A percentile compares a stretch with the other conserved stretches of the same genome.
Conservation (phyloP, 2,329 filamentous ascomycete species). For the Colletotrichum sp. region DNA sequence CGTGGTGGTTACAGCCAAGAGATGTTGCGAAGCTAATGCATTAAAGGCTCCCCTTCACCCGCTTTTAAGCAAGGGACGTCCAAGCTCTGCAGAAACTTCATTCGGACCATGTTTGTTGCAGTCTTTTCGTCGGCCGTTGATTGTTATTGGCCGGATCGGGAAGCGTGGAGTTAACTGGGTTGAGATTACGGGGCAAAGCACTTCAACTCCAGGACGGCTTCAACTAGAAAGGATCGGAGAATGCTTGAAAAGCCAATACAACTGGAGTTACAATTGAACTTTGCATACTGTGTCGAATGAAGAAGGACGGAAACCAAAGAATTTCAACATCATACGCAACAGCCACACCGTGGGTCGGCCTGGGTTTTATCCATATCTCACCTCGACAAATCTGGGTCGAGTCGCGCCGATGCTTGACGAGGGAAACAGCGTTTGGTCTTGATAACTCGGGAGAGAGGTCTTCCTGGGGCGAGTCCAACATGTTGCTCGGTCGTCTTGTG, state of each 20-base stretch:
- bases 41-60: conserved; percentile 39
- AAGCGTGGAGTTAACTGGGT: neutral
- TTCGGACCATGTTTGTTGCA: neutral
- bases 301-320: neutral
- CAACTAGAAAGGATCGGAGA: neutral
- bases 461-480: neutral
- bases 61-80: conserved; percentile 29
- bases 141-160: neutral
- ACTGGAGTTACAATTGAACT: neutral
- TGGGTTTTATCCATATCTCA: neutral
- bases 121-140: neutral
- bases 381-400: neutral
- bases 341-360: neutral
- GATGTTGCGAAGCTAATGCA: neutral
- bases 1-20: neutral
- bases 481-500: neutral
- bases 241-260: neutral
- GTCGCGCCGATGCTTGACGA: neutral
- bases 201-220: neutral
- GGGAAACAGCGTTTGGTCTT: neutral
- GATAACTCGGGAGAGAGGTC: neutral
- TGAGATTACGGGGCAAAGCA: neutral
- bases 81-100: neutral
- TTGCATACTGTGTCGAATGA: neutral
- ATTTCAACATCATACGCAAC: neutral